Evolutionary conservation across 371 early-diverging fungal species (phyloP), one percentile per base, ranked within the genome.

Genomic region (Basidiobolus meristosporus): DNA sequence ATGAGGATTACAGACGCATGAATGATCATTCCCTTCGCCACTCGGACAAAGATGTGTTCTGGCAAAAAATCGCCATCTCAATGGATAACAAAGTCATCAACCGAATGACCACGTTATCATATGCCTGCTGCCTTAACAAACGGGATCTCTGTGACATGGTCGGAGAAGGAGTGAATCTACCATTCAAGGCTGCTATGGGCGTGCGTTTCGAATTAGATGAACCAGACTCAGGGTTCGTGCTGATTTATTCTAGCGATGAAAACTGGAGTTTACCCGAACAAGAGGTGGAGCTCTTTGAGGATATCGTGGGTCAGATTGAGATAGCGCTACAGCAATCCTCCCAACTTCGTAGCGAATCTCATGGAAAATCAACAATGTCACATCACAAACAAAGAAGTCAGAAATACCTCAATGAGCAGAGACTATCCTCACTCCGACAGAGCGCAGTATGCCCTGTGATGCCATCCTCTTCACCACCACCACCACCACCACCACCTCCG

Each of bases 291-390:
- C n/a, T n/a, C n/a, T n/a, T n/a, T n/a, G n/a, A n/a, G n/a, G n/a
- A n/a, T n/a, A n/a, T n/a, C n/a, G n/a, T n/a, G n/a, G n/a, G n/a
- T n/a, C n/a, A n/a, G n/a, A n/a, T n/a, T n/a, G n/a, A n/a, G n/a
- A n/a, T n/a, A n/a, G n/a, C n/a, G n/a, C n/a, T n/a, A n/a, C n/a
- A n/a, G n/a, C n/a, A 47, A 31, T 31, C 48, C 5, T 15, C 17
- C 10, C 48, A 47, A 22, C 42, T 47, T 7, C 31, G 31, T 10
- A 7, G 16, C 12, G 46, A 44, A 28, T 3, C 12, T 6, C 15
- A n/a, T n/a, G n/a, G n/a, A n/a, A n/a, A n/a, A n/a, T n/a, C n/a
- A n/a, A n/a, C n/a, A n/a, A n/a, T n/a, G n/a, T n/a, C n/a, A n/a
- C n/a, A n/a, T n/a, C n/a, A n/a, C n/a, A n/a, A n/a, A n/a, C n/a